Evolutionary conservation across 345 rosid species (phyloP), one percentile per base, ranked within the genome.

Genomic region (Eucalyptus cloeziana): DNA sequence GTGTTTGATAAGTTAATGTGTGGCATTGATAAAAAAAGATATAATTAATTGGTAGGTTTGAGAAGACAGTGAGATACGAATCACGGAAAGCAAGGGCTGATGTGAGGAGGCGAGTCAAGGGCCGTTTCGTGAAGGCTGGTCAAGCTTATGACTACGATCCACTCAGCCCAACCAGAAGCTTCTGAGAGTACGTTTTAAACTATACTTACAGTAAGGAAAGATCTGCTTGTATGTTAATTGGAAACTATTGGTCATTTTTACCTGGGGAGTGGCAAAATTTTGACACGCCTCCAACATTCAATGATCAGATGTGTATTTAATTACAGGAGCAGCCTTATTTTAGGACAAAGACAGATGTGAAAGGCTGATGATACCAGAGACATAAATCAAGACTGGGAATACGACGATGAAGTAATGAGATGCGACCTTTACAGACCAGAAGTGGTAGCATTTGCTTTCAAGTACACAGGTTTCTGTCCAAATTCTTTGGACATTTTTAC

Each of bases 11-110:
- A 25, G 83, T 40, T 15, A 3, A 76, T 37, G 15, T 40, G 83
- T 37, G 83, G 83, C 47, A 76, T 76, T 76, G 83, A 76, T 76
- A 40, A 76, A 40, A 40, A 76, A 37, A 40, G 8, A 76, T 40
- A 37, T 21, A 5, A 76, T 40, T 40, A 21, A 54, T 86, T 56
- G 33, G 33, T 49, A 97, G 99, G 95, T 97, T 97, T 92, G 98
- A 96, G 90, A 97, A 96, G 94, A 93, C 56, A 90, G 99, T 97
- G 89, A 93, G 99, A 91, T 97, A 97, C 89, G 99, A 95, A 58
- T 96, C 99, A 58, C 96, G 99, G 54, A 97, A 97, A 94, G 99
- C 98, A 90, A 96, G 99, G 93, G 99, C 99, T 54, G 99, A 97
- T 88, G 99, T 96, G 79, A 95, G 99, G 92, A 96, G 91, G 93